Conservation (phyloP, 2,329 filamentous ascomycete species). For the Curvularia spicifera region DNA sequence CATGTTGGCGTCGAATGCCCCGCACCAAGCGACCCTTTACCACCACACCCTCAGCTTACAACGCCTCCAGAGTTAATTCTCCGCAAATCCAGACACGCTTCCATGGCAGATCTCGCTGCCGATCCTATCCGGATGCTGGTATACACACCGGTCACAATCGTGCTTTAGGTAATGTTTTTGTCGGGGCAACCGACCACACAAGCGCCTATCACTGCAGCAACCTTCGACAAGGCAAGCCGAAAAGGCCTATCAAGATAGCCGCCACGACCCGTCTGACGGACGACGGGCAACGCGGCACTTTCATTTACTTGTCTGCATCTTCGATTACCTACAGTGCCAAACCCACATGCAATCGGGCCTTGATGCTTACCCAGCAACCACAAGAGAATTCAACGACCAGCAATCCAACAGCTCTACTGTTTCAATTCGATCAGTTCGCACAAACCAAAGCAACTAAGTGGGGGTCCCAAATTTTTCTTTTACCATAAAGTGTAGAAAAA, state of each 20-base stretch:
- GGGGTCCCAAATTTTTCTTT: neutral
- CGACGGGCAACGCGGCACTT: neutral
- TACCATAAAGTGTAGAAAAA: neutral
- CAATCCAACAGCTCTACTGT: neutral
- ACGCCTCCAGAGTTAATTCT: conserved; percentile 23
- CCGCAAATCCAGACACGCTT: conserved; percentile 36
- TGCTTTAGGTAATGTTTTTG: conserved; percentile 9
- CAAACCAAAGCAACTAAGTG: neutral
- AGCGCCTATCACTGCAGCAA: conserved; percentile 19
- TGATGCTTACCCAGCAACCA: neutral
- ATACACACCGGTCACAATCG: conserved; percentile 12
- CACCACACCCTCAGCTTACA: conserved; percentile 27
- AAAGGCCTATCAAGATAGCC: conserved; percentile 12
- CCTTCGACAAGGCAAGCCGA: conserved; percentile 2
- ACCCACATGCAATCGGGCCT: neutral
- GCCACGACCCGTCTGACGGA: conserved; percentile 8
- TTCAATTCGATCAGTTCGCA: neutral
- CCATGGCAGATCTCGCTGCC: conserved; percentile 32
- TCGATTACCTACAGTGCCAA: neutral
- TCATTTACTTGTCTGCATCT: neutral
- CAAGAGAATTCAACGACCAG: neutral
- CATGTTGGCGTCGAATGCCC: conserved; percentile 15
- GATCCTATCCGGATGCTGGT: conserved; percentile 28
- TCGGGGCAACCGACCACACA: conserved; percentile 9
- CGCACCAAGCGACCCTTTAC: conserved; percentile 13